phyloP scores from a whole-genome alignment of 305 asterid genomes.

The Lippia alba region DNA sequence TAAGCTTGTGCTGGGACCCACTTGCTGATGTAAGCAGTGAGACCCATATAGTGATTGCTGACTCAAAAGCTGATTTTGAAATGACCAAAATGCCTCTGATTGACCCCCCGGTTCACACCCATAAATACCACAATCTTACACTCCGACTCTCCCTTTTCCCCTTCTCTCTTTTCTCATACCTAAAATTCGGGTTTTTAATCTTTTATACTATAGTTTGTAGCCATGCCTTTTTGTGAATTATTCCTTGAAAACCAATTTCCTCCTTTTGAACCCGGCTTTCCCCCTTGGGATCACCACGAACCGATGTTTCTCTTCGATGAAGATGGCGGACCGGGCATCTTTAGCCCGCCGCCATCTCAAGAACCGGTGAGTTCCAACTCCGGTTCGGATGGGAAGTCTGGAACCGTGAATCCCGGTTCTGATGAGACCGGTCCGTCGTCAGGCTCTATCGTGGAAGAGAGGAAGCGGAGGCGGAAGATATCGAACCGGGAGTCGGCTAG shows the following conservation, averaged over 20 bases:
- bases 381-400: conserved; percentile 37
- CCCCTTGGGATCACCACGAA: conserved; percentile 54
- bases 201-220: conserved; percentile 45
- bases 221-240: conserved; percentile 41
- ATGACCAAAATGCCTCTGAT: conserved; percentile 48
- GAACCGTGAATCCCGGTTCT: conserved; percentile 31
- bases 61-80: conserved; percentile 56
- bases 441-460: conserved; percentile 46
- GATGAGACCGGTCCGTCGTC: conserved; percentile 1
- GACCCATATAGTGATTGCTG: conserved; percentile 55
- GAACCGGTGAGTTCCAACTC: conserved; percentile 32
- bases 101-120: conserved; percentile 32
- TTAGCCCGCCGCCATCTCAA: not conserved
- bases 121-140: conserved; percentile 60
- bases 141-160: conserved; percentile 75
- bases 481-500: conserved; percentile 93
- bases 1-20: conserved; percentile 44
- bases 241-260: conserved; percentile 42
- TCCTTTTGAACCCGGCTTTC: conserved; percentile 56
- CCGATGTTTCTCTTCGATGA: conserved; percentile 33
- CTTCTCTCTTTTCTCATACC: conserved; percentile 48
- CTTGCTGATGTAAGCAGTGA: too few relatives aligned
- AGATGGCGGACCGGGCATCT: conserved; percentile 26
- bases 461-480: conserved; percentile 73
- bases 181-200: conserved; percentile 3